Base-by-base conservation (phyloP, 345 rosid species). In the Eucalyptus lansdowneana region DNA sequence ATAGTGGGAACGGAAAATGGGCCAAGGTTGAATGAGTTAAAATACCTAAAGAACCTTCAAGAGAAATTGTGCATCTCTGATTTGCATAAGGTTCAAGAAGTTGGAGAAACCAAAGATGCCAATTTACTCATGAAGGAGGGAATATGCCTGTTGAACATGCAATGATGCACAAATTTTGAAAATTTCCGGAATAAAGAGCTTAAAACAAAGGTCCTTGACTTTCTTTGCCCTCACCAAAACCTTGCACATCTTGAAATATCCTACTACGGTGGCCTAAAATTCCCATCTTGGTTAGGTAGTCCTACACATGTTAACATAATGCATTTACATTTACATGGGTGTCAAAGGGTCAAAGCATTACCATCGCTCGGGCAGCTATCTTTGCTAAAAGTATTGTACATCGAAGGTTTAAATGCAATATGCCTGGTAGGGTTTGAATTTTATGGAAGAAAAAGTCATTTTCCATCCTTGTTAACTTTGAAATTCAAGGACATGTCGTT, bases 61-160 rank as follows among this genome's bases (percentile, higher is more conserved):
- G 6, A 2, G 27, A 1, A 56, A 56, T 56, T 56, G 13, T 4
- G 62, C 29, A 56, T 56, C 29, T 56, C 0, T 22, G 6, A 56
- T 56, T 56, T 56, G 62, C 62, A 56, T 56, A 1, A 0, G 6
- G 62, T 56, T 56, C 29, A 9, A 56, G 27, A 56, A 22, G 62
- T 0, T 0, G 0, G 1, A 9, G 29, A 25, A 1, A 7, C 65
- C 2, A 1, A 11, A 0, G 14, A 58, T 58, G 65, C 62, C 62
- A 56, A 56, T 56, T 56, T 56, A 56, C 1, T 0, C 1, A 0
- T 0, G 13, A 56, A 56, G 62, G 1, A 56, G 27, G 65, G n/a
- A 58, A 24, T 58, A 25, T 5, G 65, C 1, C 7, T 1, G 0
- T 58, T 58, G 14, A 2, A 1, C 14, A 11, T 58, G 65, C 65